A percentile compares a stretch with the other conserved stretches of the same genome.
These are phyloP conservation scores for Hypholoma sublateritium DNA, from an alignment of 768 basidiomycete genomes.

Conservation along the genomic window DNA sequence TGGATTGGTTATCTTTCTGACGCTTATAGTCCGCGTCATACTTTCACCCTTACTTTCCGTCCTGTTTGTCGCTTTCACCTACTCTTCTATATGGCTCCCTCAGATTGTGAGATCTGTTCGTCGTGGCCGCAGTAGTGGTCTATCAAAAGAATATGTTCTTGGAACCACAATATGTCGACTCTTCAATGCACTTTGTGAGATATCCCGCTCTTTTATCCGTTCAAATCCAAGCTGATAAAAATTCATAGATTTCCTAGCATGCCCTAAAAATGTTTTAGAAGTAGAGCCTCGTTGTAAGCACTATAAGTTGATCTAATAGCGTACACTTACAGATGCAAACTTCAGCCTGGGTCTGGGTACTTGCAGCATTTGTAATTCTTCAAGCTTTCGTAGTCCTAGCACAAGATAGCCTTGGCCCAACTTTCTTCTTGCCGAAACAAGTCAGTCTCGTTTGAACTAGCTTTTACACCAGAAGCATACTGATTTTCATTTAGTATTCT, in stretches of 20 bases:
- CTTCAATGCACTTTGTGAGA: conserved; percentile 74
- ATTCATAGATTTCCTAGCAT: conserved; percentile 73
- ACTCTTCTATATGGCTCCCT: conserved; percentile 82
- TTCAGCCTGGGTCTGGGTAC: conserved; percentile 63
- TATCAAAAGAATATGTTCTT: conserved; percentile 69
- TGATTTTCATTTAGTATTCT: conserved; percentile 46
- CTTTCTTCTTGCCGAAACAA: conserved; percentile 77
- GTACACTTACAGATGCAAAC: background rate
- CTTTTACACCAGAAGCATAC: background rate
- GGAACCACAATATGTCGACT: conserved; percentile 76
- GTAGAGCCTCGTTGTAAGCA: conserved; percentile 67
- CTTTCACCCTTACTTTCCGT: conserved; percentile 65
- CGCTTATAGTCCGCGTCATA: conserved; percentile 73
- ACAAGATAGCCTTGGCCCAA: conserved; percentile 76
- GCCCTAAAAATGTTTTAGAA: conserved; percentile 85
- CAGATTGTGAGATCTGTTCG: conserved; percentile 79
- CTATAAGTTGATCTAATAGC: background rate
- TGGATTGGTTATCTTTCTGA: conserved; percentile 64
- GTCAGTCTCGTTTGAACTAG: conserved; percentile 37
- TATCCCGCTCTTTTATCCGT: background rate
- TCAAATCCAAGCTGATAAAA: background rate
- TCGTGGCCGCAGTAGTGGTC: conserved; percentile 67
- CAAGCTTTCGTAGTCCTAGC: conserved; percentile 63
- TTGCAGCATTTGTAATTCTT: conserved; percentile 56
- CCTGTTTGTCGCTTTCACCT: conserved; percentile 64